These are phyloP conservation scores for Peribolospora kevripleyi DNA, from an alignment of 768 basidiomycete species.

Conservation along the genomic window DNA sequence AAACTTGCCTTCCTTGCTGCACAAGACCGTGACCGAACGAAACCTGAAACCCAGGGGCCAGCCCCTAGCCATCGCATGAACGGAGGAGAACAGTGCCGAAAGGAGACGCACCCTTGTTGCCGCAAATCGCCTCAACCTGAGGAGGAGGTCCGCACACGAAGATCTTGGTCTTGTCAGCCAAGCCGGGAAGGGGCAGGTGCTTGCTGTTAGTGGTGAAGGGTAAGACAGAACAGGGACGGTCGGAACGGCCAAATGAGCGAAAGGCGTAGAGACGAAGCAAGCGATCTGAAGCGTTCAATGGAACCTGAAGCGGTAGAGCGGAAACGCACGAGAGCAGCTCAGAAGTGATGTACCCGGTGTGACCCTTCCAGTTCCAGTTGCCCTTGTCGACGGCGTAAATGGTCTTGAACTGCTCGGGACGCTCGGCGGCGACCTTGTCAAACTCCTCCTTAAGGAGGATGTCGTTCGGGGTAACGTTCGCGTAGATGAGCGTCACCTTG, in stretches of 20 bases:
- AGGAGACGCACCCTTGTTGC: slow-evolving; percentile 42
- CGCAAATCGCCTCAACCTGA: slow-evolving; percentile 68
- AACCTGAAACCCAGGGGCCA: slow-evolving; percentile 23
- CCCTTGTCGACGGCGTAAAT: slow-evolving; percentile 72
- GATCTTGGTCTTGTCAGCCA: slow-evolving; percentile 58
- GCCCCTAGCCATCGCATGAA: no score
- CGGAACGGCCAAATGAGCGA: neutral
- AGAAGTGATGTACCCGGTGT: slow-evolving; percentile 45
- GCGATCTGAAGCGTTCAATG: neutral
- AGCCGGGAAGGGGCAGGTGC: slow-evolving; percentile 25
- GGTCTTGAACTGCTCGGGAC: slow-evolving; percentile 36
- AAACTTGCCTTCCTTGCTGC: neutral
- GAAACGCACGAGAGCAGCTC: slow-evolving; percentile 36
- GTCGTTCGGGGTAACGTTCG: slow-evolving; percentile 70
- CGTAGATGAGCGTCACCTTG: slow-evolving; percentile 76
- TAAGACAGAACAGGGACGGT: neutral
- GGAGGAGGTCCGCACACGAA: slow-evolving; percentile 50
- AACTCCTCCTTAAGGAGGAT: slow-evolving; percentile 65
- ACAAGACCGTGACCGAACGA: neutral
- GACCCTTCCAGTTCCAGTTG: slow-evolving; percentile 37
- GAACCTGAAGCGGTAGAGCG: neutral
- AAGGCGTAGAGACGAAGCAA: neutral
- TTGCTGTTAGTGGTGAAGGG: neutral
- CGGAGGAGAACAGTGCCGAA: no score
- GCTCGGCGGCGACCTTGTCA: slow-evolving; percentile 26